phyloP scores from a whole-genome alignment of 768 basidiomycete genomes.

The Rhodotorula babjevae region DNA sequence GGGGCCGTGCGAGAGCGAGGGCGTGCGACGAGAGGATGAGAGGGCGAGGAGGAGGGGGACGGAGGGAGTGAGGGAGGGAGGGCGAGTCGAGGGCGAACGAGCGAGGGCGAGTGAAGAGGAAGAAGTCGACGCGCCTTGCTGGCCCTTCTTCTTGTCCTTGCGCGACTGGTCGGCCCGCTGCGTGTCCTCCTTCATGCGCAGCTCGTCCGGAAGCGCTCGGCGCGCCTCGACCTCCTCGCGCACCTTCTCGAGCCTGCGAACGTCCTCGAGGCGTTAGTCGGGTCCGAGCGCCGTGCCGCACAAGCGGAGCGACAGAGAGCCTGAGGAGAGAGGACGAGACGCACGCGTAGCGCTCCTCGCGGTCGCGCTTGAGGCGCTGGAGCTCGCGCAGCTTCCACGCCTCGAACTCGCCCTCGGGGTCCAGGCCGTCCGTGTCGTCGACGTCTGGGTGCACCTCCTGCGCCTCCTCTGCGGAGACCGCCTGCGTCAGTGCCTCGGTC shows the following conservation, averaged over 20 bases:
- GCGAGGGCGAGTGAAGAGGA: background rate
- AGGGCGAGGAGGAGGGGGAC: too few species aligned
- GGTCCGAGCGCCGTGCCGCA: too few species aligned
- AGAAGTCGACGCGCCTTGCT: conserved; percentile 17
- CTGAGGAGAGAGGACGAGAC: conserved; percentile 4
- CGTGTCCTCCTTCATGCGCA: conserved; percentile 84
- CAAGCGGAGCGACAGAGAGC: too few species aligned
- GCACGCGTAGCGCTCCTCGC: conserved; percentile 68
- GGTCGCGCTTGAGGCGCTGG: conserved; percentile 86
- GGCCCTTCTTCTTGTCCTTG: conserved; percentile 60
- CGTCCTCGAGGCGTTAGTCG: background rate
- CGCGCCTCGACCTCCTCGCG: conserved; percentile 85
- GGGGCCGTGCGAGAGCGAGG: too few species aligned
- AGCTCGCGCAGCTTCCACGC: conserved; percentile 93
- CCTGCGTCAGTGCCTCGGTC: too few species aligned
- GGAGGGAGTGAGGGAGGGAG: too few species aligned
- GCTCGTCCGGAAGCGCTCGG: conserved; percentile 86
- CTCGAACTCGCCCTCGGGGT: conserved; percentile 85
- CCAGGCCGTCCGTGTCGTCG: conserved; percentile 90
- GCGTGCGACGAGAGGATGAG: too few species aligned
- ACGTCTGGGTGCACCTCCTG: conserved; percentile 76
- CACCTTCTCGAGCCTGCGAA: conserved; percentile 63
- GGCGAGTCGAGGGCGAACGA: background rate
- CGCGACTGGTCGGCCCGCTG: conserved; percentile 75
- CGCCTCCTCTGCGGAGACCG: conserved; percentile 68